Evolutionary conservation across 1,284 basidiomycete species (phyloP).

Genomic region (Leccinum fuscescens): DNA sequence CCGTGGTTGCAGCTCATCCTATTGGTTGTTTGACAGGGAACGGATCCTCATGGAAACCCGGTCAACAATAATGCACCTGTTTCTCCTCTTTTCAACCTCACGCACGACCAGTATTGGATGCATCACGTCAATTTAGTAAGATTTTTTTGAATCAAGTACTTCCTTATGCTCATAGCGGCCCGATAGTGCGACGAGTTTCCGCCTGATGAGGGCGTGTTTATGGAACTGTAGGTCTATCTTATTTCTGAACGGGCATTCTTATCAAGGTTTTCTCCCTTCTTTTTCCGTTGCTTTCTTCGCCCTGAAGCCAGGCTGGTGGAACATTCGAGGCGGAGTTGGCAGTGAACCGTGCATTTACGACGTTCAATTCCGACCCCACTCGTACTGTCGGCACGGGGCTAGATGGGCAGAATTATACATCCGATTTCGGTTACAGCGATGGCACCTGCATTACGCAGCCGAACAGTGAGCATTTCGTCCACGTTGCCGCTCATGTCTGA

Average conservation of each 20-base stretch:
- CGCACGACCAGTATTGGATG: slow-evolving; percentile 8
- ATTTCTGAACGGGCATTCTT: neutral
- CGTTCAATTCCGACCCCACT: neutral
- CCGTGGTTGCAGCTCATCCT: slow-evolving; percentile 1
- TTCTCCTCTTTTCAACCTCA: neutral
- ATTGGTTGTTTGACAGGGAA: slow-evolving; percentile 8
- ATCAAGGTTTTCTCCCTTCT: neutral
- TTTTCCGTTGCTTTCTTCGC: neutral
- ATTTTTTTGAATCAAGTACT: neutral
- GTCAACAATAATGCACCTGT: neutral
- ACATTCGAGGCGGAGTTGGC: slow-evolving; percentile 3
- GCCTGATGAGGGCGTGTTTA: neutral
- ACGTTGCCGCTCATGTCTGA: neutral
- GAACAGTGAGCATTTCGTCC: slow-evolving; percentile 13
- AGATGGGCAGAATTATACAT: slow-evolving; percentile 8
- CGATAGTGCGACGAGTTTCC: slow-evolving; percentile 3
- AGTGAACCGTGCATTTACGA: slow-evolving; percentile 1
- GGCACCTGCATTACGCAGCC: neutral
- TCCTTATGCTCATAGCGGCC: slow-evolving; percentile 1
- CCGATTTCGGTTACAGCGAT: neutral
- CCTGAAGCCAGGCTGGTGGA: slow-evolving; percentile 6
- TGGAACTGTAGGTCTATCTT: slow-evolving; percentile 12
- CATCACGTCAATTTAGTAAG: slow-evolving; percentile 1
- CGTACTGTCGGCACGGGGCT: neutral
- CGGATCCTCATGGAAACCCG: neutral